Evolutionary conservation across 2,329 filamentous ascomycete genomes (phyloP), one percentile per base, ranked within the genome.

Genomic region (Ramularia collo-cygni): DNA sequence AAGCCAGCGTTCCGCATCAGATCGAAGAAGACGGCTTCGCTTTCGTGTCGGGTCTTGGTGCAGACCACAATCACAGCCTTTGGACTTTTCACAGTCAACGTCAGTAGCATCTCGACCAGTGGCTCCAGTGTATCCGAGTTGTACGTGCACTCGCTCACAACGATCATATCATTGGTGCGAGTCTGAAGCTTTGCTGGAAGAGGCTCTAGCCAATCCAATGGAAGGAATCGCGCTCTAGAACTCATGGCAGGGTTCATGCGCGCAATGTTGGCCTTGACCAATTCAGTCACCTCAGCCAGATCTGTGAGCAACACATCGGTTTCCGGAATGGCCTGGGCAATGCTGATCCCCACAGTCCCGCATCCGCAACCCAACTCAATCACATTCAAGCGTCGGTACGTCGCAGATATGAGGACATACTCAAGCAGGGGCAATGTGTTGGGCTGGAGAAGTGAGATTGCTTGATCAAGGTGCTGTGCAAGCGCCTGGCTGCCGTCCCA

Each of bases 121-220:
- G 76, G 70, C 2, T 77, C 76, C 37, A 81, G 72, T 43, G 76
- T 81, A 52, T 83, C 79, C 12, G 74, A 67, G 57, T 85, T 85
- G 62, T 86, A 86, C 2, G 81, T 85, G 61, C 82, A 85, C 57
- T 86, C 82, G 2, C 79, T 78, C 1, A 83, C 73, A 3, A 84
- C 57, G 15, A 85, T 68, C 24, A 85, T 54, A 56, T 83, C 75
- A 52, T 76, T 69, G 8, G 69, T 58, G 27, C 65, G 56, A 4
- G 58, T 52, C 18, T 51, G 48, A 3, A 67, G 37, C 5, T 39
- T 43, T 28, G 44, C 27, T 1, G 73, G 68, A 5, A 79, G 59
- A 10, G 68, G 58, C 10, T 66, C 56, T n/a, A 77, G 71, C 81
- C 82, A 86, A 56, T 84, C 76, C 4, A 85, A 68, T 2, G 73